phyloP scores from a whole-genome alignment of 2,329 filamentous ascomycete genomes.

The Aspergillus pseudoglaucus region DNA sequence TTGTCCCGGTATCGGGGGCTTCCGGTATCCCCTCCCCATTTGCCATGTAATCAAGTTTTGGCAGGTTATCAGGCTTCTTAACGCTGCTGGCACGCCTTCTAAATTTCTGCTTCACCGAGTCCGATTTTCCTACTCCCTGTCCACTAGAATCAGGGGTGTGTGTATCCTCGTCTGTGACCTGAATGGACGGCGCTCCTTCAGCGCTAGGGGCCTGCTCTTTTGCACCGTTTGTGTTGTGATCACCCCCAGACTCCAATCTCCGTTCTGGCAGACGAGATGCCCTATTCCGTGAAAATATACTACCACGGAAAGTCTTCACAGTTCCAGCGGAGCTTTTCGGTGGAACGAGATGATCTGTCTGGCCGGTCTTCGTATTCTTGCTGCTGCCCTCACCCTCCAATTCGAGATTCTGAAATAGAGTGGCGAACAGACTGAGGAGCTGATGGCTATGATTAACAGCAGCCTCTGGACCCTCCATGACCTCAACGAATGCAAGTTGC shows the following conservation, averaged over 20 bases:
- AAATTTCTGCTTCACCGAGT: conserved; percentile 25
- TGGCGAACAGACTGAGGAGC: conserved; percentile 71
- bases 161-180: conserved; percentile 62
- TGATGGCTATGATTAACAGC: conserved; percentile 87
- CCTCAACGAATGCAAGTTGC: conserved; percentile 74
- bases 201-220: conserved; percentile 15
- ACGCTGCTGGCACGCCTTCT: conserved; percentile 28
- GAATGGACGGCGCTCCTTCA: conserved; percentile 62
- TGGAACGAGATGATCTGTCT: conserved; percentile 38
- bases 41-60: conserved; percentile 15
- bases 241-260: conserved; percentile 36
- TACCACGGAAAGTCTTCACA: conserved; percentile 62
- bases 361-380: conserved; percentile 26
- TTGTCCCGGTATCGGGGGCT: not conserved
- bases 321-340: conserved; percentile 68
- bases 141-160: conserved; percentile 21
- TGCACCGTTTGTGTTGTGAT: conserved; percentile 16
- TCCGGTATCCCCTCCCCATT: conserved; percentile 14
- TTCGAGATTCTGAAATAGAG: conserved; percentile 65
- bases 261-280: conserved; percentile 41
- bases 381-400: conserved; percentile 24
- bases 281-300: conserved; percentile 65
- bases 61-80: conserved; percentile 18
- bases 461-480: conserved; percentile 72
- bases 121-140: conserved; percentile 21